These are phyloP conservation scores for Nothomitra cinnamomea DNA, from an alignment of 2,329 filamentous ascomycete genomes.

Conservation along the genomic window DNA sequence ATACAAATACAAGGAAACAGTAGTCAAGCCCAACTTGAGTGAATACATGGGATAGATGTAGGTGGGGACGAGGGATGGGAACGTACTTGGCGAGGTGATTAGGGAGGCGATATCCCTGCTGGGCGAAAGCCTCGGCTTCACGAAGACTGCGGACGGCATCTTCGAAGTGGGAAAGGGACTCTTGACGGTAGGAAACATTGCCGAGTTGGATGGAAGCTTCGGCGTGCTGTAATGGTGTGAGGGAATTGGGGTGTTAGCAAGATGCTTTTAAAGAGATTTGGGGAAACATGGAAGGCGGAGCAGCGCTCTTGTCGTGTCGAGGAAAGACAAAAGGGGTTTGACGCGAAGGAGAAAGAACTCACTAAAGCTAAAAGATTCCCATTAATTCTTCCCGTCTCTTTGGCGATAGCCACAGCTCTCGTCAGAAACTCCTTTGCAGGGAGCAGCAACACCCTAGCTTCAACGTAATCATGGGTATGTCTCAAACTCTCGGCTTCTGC, in stretches of 20 bases:
- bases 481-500: not conserved
- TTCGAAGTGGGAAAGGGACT: not conserved
- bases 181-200: not conserved
- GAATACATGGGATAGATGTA: no score
- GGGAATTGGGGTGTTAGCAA: not conserved
- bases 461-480: not conserved
- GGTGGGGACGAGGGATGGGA: no score
- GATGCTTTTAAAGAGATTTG: no score
- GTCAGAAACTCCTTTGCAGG: not conserved
- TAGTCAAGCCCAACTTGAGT: no score
- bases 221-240: not conserved
- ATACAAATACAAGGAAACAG: no score
- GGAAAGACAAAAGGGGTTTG: no score
- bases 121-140: not conserved
- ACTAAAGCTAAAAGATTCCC: not conserved
- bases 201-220: constrained; percentile 2
- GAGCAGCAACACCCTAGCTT: not conserved
- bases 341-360: not conserved
- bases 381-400: not conserved
- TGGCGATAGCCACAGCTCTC: not conserved
- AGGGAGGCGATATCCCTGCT: not conserved
- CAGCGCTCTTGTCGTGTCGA: no score
- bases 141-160: not conserved
- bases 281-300: no score
- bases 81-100: not conserved